phyloP scores from a whole-genome alignment of 305 asterid species.

The Solanum aculeatissimum region DNA sequence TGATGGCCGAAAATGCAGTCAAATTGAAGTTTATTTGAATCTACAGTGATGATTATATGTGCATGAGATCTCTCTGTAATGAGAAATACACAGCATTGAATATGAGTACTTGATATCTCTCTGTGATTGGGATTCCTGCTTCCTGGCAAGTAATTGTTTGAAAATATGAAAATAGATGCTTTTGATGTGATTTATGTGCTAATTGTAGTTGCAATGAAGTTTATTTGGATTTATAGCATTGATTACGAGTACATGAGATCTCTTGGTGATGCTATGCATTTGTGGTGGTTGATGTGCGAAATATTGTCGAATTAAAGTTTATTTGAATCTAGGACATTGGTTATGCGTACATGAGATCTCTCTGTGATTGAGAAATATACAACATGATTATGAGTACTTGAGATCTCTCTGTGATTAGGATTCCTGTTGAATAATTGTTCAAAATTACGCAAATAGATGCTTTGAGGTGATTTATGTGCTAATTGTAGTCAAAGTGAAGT shows the following conservation, averaged over 20 bases:
- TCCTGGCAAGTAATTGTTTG: background rate
- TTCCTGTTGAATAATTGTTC: background rate
- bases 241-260: background rate
- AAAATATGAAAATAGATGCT: background rate
- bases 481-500: background rate
- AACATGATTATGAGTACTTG: background rate
- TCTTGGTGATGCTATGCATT: background rate
- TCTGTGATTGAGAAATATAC: no score
- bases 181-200: background rate
- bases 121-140: background rate
- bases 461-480: background rate
- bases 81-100: background rate
- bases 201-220: background rate
- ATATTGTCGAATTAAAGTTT: no score
- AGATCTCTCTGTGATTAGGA: background rate
- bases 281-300: no score
- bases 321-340: no score
- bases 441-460: background rate
- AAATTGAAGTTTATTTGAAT: no score
- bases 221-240: background rate
- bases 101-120: background rate
- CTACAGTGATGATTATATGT: no score
- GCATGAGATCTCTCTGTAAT: no score
- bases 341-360: no score
- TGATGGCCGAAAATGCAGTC: no score